phyloP scores from a whole-genome alignment of 108 stramenopile genomes.

The Cyclotella sp. region DNA sequence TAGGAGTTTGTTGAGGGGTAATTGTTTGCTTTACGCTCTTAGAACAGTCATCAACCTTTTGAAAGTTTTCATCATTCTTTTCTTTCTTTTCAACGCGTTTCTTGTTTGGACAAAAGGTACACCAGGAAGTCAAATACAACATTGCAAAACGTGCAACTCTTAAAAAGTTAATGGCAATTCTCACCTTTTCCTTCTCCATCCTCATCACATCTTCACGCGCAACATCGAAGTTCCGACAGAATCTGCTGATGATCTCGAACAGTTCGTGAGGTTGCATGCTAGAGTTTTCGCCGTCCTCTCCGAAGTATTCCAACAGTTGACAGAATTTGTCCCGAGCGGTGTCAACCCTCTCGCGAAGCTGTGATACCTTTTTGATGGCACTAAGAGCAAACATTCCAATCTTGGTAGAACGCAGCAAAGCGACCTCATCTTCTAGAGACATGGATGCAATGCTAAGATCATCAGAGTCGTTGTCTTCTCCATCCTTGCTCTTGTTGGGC shows the following conservation, averaged over 20 bases:
- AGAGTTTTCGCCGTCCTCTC: constrained; percentile 67
- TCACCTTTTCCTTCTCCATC: constrained; percentile 73
- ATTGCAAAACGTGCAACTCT: background rate
- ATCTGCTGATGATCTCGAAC: constrained; percentile 79
- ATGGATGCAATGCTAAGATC: constrained; percentile 68
- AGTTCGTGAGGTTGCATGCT: constrained; percentile 84
- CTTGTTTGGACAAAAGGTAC: constrained; percentile 5
- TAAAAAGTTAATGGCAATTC: constrained; percentile 2
- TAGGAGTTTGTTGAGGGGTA: background rate
- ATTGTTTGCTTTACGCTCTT: constrained; percentile 26
- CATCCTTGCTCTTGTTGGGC: constrained; percentile 42
- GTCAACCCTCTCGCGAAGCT: constrained; percentile 84
- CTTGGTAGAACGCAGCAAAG: constrained; percentile 68
- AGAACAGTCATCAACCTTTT: constrained; percentile 8
- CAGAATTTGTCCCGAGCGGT: constrained; percentile 70
- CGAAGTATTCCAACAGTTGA: constrained; percentile 79
- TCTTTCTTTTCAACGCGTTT: constrained; percentile 50
- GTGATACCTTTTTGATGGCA: constrained; percentile 88
- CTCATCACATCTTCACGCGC: constrained; percentile 76
- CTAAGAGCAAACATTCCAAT: constrained; percentile 84
- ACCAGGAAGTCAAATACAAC: background rate
- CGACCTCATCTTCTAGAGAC: constrained; percentile 82
- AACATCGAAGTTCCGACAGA: constrained; percentile 80
- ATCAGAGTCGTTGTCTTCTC: constrained; percentile 67
- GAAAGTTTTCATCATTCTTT: constrained; percentile 9